Base-by-base conservation (phyloP, 257 asterid species). In the Phtheirospermum japonicum region DNA sequence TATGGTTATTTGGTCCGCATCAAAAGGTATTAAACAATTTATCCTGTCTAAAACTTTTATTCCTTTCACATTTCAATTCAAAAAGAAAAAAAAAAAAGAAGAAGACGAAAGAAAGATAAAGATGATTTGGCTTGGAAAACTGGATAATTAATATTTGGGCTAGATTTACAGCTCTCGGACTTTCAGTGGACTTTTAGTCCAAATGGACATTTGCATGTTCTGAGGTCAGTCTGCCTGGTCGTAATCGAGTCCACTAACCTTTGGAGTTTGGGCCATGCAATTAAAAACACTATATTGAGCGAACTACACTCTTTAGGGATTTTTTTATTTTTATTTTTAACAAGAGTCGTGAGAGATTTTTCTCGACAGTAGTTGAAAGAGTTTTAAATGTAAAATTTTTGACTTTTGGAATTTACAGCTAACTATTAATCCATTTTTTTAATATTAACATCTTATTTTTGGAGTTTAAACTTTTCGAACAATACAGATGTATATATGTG, bases 1-100 rank as follows among this genome's bases (percentile, higher is more conserved):
- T 32, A 13, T 32, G 31, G 19, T 18, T 49, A 30, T 6, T 19
- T 64, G 59, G 58, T 57, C 36, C 56, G 18, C 10, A 62, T 33
- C 14, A 30, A 40, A 31, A 42, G 57, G 30, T 10, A 56, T 26
- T 28, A 56, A 30, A 17, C 0, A 4, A 46, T 16, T 32, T 16
- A 37, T 57, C 18, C 8, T 39, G 9, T 9, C 30, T 10, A 14
- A 61, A 61, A 46, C 17, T 31, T 48, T 28, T 48, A 62, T 9
- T 20, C 32, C 28, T 49, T 49, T 49, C 20, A 6, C 56, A 49
- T 49, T 49, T 4, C 52, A 23, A 23, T 23, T 23, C 52, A 19
- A 45, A 17, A 12, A 11, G 12, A 45, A n/a, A 13, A n/a, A 45
- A 45, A 45, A n/a, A n/a, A n/a, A n/a, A n/a, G n/a, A n/a, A n/a